Conservation (phyloP, 2,329 filamentous ascomycete species). For the Fusarium concolor region DNA sequence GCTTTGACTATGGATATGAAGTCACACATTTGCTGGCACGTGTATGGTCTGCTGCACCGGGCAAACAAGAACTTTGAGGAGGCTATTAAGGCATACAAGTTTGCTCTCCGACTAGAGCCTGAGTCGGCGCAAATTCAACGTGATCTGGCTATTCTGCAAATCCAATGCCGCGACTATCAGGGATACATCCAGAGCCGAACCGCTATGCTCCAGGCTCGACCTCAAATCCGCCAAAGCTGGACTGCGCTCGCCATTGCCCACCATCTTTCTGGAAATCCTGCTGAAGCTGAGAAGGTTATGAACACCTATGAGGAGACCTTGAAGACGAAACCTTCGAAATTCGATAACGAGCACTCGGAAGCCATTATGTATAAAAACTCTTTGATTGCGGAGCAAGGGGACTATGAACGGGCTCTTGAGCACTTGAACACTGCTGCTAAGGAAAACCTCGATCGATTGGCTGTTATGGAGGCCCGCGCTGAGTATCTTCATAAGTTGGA, state of each 20-base stretch:
- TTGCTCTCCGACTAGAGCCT: conserved; percentile 92
- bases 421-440: conserved; percentile 84
- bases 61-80: conserved; percentile 98
- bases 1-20: conserved; percentile 97
- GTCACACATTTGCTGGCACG: conserved; percentile 99
- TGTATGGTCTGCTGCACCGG: conserved; percentile 94
- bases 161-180: conserved; percentile 95
- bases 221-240: conserved; percentile 91
- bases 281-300: conserved; percentile 89
- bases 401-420: conserved; percentile 84
- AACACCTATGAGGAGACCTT: conserved; percentile 94
- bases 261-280: conserved; percentile 86
- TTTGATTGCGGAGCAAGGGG: conserved; percentile 90
- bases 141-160: conserved; percentile 90
- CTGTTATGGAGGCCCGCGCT: conserved; percentile 86
- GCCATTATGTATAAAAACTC: conserved; percentile 94
- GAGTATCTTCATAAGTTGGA: conserved; percentile 84
- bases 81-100: conserved; percentile 99
- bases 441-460: conserved; percentile 83
- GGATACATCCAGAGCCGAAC: conserved; percentile 92
- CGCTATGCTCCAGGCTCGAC: conserved; percentile 86
- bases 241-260: conserved; percentile 95
- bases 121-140: conserved; percentile 93
- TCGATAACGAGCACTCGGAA: conserved; percentile 93
- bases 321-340: conserved; percentile 79